Evolutionary conservation across 2,329 filamentous ascomycete genomes (phyloP).

Genomic region (Fusarium humuli): DNA sequence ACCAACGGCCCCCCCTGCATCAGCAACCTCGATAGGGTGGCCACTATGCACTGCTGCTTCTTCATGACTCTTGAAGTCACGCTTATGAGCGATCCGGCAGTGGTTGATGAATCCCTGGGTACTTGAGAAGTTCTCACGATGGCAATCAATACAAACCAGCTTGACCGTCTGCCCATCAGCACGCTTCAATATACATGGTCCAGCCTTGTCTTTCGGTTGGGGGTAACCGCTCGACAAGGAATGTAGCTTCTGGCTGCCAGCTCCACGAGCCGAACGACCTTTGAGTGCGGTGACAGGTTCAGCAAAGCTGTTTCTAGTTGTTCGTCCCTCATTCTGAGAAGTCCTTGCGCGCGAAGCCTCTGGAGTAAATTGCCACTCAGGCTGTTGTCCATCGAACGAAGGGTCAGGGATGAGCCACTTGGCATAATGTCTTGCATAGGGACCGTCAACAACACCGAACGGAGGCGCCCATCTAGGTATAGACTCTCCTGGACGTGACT

Average conservation of each 20-base stretch:
- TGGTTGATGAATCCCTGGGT: slow-evolving; percentile 99
- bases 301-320: slow-evolving; percentile 78
- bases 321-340: slow-evolving; percentile 73
- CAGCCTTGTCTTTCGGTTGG: slow-evolving; percentile 81
- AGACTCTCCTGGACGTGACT: slow-evolving; percentile 69
- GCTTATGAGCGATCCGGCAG: slow-evolving; percentile 93
- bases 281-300: slow-evolving; percentile 59
- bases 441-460: slow-evolving; percentile 90
- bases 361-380: slow-evolving; percentile 57
- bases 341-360: slow-evolving; percentile 59
- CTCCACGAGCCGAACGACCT: slow-evolving; percentile 61
- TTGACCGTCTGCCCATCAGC: slow-evolving; percentile 89
- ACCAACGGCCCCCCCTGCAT: slow-evolving; percentile 29
- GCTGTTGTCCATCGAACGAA: slow-evolving; percentile 79
- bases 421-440: slow-evolving; percentile 93
- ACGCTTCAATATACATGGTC: slow-evolving; percentile 86
- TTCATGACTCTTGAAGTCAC: slow-evolving; percentile 96
- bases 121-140: slow-evolving; percentile 91
- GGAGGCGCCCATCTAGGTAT: slow-evolving; percentile 84
- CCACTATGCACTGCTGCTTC: slow-evolving; percentile 91
- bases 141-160: slow-evolving; percentile 88
- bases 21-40: slow-evolving; percentile 73
- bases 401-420: slow-evolving; percentile 94
- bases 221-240: slow-evolving; percentile 77
- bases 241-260: slow-evolving; percentile 72